Evolutionary conservation across 2,329 filamentous ascomycete genomes (phyloP).

Genomic region (Colletotrichum destructivum): DNA sequence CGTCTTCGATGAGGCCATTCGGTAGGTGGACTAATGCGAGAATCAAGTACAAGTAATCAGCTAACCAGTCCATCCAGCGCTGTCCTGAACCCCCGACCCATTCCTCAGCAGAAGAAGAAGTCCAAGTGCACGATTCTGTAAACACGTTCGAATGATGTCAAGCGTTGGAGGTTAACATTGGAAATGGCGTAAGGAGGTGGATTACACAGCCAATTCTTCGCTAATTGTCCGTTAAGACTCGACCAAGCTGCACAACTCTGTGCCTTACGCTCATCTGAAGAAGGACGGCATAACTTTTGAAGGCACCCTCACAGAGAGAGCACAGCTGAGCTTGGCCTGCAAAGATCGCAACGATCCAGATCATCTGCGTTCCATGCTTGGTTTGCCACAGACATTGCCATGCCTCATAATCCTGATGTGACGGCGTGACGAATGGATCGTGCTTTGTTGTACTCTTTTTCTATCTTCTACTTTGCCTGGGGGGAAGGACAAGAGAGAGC

Average conservation of each 20-base stretch:
- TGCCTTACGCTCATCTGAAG: conserved; percentile 26
- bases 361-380: neutral
- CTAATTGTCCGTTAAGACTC: conserved; percentile 25
- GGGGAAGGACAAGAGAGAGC: conserved; percentile 3
- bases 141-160: conserved; percentile 43
- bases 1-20: conserved; percentile 98
- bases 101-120: conserved; percentile 72
- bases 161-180: conserved; percentile 35
- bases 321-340: conserved; percentile 24
- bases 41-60: conserved; percentile 46
- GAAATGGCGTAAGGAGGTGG: conserved; percentile 34
- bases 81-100: conserved; percentile 78
- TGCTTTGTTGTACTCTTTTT: conserved; percentile 15
- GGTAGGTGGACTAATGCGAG: conserved; percentile 71
- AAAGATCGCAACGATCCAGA: conserved; percentile 23
- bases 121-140: conserved; percentile 80
- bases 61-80: conserved; percentile 64
- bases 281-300: conserved; percentile 23
- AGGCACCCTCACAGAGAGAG: conserved; percentile 22
- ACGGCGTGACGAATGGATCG: conserved; percentile 1
- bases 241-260: conserved; percentile 31
- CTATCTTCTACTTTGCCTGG: neutral
- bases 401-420: neutral
- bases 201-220: conserved; percentile 24
- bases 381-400: conserved; percentile 7